Percentiles rank a stretch among this genome's conserved stretches.
Evolutionary conservation across 192 early-diverging fungal genomes (phyloP).

Genomic region (Radiomyces spectabilis): DNA sequence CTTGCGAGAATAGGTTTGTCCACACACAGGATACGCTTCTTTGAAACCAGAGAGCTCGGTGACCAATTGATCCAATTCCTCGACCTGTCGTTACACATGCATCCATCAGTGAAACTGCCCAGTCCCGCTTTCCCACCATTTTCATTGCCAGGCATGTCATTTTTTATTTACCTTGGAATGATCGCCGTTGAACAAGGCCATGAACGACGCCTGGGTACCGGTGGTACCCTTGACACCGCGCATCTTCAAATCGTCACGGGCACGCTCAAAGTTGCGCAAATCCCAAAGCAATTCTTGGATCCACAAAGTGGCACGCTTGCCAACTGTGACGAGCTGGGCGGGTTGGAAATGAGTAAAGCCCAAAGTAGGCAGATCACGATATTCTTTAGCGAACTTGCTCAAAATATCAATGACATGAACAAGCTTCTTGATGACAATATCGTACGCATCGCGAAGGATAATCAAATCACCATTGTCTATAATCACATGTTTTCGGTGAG

Average conservation of each 20-base stretch:
- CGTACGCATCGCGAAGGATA: slow-evolving; percentile 90
- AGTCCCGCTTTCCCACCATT: too few relatives aligned
- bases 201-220: slow-evolving; percentile 96
- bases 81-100: slow-evolving; percentile 48
- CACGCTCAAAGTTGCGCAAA: slow-evolving; percentile 86
- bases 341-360: slow-evolving; percentile 99
- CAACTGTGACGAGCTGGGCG: slow-evolving; percentile 96
- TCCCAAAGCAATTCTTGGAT: slow-evolving; percentile 96
- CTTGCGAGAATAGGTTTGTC: slow-evolving; percentile 98
- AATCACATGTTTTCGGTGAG: not conserved
- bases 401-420: slow-evolving; percentile 76
- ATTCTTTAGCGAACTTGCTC: slow-evolving; percentile 66
- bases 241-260: slow-evolving; percentile 82
- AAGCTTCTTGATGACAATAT: slow-evolving; percentile 86
- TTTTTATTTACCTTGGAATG: slow-evolving; percentile 60
- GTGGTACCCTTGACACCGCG: slow-evolving; percentile 98
- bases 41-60: slow-evolving; percentile 83
- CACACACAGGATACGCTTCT: slow-evolving; percentile 83
- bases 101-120: too few relatives aligned
- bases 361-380: slow-evolving; percentile 85
- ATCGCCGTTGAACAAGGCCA: slow-evolving; percentile 90
- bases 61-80: slow-evolving; percentile 85
- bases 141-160: too few relatives aligned
- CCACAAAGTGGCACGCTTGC: slow-evolving; percentile 95
- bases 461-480: slow-evolving; percentile 96